These are phyloP conservation scores for Lactarius vividus DNA, from an alignment of 768 basidiomycete genomes.

Conservation along the genomic window DNA sequence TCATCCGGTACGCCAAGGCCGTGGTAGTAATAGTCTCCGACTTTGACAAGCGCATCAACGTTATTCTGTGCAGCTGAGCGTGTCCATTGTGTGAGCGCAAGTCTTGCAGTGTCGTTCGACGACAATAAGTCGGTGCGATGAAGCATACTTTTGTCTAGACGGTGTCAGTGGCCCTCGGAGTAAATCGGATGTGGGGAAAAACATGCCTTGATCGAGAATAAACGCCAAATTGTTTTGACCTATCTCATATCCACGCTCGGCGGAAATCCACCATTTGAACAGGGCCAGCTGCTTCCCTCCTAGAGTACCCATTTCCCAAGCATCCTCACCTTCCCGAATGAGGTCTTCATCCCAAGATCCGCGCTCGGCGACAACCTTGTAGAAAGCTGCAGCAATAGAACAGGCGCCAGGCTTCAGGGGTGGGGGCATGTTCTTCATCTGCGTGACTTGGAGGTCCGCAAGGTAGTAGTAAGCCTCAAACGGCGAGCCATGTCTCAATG, in stretches of 20 bases:
- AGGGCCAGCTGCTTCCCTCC: slow-evolving; percentile 80
- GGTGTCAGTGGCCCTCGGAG: slow-evolving; percentile 3
- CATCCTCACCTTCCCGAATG: slow-evolving; percentile 72
- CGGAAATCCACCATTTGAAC: slow-evolving; percentile 92
- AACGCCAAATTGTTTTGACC: slow-evolving; percentile 96
- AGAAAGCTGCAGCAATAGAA: slow-evolving; percentile 87
- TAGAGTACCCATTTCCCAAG: slow-evolving; percentile 68
- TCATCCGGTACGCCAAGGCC: slow-evolving; percentile 78
- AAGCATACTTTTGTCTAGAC: slow-evolving; percentile 65
- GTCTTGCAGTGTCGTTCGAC: slow-evolving; percentile 76
- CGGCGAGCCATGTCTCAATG: slow-evolving; percentile 82
- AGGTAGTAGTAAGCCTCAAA: slow-evolving; percentile 96
- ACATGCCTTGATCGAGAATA: slow-evolving; percentile 84
- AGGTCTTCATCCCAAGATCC: slow-evolving; percentile 86
- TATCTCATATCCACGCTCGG: slow-evolving; percentile 86
- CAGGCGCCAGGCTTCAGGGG: slow-evolving; percentile 71
- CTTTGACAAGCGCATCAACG: slow-evolving; percentile 96
- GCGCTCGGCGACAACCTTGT: slow-evolving; percentile 88
- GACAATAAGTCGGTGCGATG: slow-evolving; percentile 65
- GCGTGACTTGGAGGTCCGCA: slow-evolving; percentile 71
- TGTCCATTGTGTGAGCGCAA: slow-evolving; percentile 91
- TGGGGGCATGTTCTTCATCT: slow-evolving; percentile 47
- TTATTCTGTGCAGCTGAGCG: slow-evolving; percentile 92
- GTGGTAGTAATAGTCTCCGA: slow-evolving; percentile 95
- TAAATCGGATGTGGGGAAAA: neutral